Percentiles rank a stretch among this genome's conserved stretches.
phyloP scores from a whole-genome alignment of 2,329 filamentous ascomycete genomes.

The Xylariaceae sp. region DNA sequence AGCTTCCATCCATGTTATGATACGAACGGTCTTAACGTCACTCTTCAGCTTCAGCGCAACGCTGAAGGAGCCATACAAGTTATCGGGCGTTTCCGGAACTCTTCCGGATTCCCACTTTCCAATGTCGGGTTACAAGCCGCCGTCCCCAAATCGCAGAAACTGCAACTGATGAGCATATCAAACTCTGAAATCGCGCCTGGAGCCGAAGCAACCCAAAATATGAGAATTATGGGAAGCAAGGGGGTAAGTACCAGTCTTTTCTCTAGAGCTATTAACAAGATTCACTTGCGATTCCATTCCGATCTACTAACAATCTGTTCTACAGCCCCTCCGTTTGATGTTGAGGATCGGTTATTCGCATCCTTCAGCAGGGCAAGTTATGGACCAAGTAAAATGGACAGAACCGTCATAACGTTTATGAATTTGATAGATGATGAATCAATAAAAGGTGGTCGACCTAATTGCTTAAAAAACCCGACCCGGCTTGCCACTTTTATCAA shows the following conservation, averaged over 20 bases:
- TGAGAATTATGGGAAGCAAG: slow-evolving; percentile 83
- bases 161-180: slow-evolving; percentile 90
- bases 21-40: slow-evolving; percentile 81
- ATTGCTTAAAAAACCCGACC: neutral
- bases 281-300: neutral
- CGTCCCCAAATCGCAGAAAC: slow-evolving; percentile 92
- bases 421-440: slow-evolving; percentile 15
- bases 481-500: neutral
- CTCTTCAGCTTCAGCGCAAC: slow-evolving; percentile 82
- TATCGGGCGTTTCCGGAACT: slow-evolving; percentile 81
- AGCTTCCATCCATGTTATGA: slow-evolving; percentile 75
- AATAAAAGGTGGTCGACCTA: slow-evolving; percentile 25
- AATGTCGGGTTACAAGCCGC: slow-evolving; percentile 88
- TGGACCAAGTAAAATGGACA: slow-evolving; percentile 96
- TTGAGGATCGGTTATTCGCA: slow-evolving; percentile 82
- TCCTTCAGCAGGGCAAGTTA: slow-evolving; percentile 69
- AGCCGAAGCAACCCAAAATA: slow-evolving; percentile 83
- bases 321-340: slow-evolving; percentile 79
- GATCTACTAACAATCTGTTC: neutral
- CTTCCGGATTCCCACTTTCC: slow-evolving; percentile 64
- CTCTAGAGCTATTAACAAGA: neutral
- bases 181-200: slow-evolving; percentile 75
- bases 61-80: slow-evolving; percentile 80
- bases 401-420: slow-evolving; percentile 60
- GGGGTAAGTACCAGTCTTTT: slow-evolving; percentile 70